Evolutionary conservation across 306 rosid genomes (phyloP).

Genomic region (Trifolium repens): DNA sequence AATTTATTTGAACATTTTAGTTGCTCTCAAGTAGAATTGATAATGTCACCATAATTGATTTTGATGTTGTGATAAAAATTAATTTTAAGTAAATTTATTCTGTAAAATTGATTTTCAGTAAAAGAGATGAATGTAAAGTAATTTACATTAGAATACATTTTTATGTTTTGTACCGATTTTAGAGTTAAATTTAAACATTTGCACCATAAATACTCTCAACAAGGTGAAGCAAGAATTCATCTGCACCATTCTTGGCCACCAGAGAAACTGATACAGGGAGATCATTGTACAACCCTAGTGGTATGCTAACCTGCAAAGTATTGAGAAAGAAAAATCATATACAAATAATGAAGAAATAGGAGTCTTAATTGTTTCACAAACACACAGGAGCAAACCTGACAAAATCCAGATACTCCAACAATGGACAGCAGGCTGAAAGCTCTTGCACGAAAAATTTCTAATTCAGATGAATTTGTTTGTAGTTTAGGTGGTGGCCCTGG

Average conservation of each 20-base stretch:
- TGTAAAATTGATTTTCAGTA: too few species aligned
- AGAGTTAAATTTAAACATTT: too few species aligned
- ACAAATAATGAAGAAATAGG: neutral
- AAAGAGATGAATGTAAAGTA: too few species aligned
- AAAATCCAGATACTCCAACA: constrained; percentile 88
- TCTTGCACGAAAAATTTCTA: constrained; percentile 63
- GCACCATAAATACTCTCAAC: constrained; percentile 56
- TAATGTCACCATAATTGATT: too few species aligned
- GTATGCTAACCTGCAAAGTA: constrained; percentile 72
- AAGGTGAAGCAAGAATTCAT: constrained; percentile 73
- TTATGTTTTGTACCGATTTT: too few species aligned
- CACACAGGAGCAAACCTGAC: constrained; percentile 63
- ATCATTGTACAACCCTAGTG: constrained; percentile 63
- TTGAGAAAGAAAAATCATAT: constrained; percentile 5
- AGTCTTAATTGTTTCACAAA: constrained; percentile 5
- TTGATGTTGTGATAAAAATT: too few species aligned
- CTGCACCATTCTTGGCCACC: constrained; percentile 78
- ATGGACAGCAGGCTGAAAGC: constrained; percentile 81
- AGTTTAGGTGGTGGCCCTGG: constrained; percentile 89
- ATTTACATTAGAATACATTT: too few species aligned
- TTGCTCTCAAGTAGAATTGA: too few species aligned
- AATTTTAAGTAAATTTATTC: too few species aligned
- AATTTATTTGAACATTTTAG: too few species aligned
- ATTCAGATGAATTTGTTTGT: constrained; percentile 51
- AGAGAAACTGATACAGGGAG: constrained; percentile 82